Evolutionary conservation across 1,139 yeast genomes (phyloP).

Genomic region (Petasospora rhodanensis): DNA sequence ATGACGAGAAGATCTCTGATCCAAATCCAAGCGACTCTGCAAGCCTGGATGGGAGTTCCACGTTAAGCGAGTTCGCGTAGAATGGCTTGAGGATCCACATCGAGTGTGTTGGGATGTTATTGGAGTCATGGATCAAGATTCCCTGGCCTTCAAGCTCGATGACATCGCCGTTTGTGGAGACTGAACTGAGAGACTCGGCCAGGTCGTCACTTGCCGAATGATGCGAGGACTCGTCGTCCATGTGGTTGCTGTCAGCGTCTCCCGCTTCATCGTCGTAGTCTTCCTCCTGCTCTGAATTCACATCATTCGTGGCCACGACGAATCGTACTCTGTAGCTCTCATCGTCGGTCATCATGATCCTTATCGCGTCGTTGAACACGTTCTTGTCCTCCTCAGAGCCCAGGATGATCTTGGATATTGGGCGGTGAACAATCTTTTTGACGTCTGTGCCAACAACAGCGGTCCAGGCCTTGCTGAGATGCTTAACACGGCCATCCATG

Average conservation of each 20-base stretch:
- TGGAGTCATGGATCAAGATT: conserved; percentile 72
- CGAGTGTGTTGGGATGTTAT: conserved; percentile 65
- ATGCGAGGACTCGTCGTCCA: conserved; percentile 16
- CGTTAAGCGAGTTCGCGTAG: conserved; percentile 51
- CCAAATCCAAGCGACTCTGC: conserved; percentile 84
- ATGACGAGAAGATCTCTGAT: conserved; percentile 75
- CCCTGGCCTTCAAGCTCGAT: conserved; percentile 93
- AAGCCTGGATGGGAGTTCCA: conserved; percentile 63
- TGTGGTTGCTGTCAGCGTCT: conserved; percentile 11
- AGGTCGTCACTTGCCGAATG: too few relatives aligned
- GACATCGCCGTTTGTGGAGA: conserved; percentile 54
- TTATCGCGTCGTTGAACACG: conserved; percentile 68
- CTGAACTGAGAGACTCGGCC: conserved; percentile 24
- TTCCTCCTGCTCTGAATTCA: conserved; percentile 21
- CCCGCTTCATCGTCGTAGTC: conserved; percentile 21
- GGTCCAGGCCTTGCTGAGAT: conserved; percentile 76
- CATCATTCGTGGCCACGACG: conserved; percentile 48
- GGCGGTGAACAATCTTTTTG: conserved; percentile 49
- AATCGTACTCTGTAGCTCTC: conserved; percentile 75
- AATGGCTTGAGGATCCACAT: conserved; percentile 93
- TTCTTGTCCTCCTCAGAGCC: conserved; percentile 64
- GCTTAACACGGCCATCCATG: conserved; percentile 70
- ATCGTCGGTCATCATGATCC: conserved; percentile 69
- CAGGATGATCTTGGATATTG: conserved; percentile 60
- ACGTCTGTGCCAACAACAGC: conserved; percentile 58